Percentiles rank a stretch among this genome's conserved stretches.
Conservation (phyloP, 148 eudicot species). For the Fallopia convolvulus region DNA sequence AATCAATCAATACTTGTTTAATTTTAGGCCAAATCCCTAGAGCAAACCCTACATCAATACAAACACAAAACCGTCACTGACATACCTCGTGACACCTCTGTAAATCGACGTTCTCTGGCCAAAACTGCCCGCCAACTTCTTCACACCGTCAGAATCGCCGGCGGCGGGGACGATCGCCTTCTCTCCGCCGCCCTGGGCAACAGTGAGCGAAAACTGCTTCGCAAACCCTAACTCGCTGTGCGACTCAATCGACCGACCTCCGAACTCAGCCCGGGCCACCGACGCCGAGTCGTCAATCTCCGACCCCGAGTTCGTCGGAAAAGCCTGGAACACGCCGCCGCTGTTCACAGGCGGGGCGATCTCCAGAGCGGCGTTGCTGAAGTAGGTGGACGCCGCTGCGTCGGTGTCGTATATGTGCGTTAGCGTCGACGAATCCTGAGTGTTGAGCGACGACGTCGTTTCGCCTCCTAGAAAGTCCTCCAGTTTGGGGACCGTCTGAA, state of each 20-base stretch:
- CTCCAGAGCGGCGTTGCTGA: background rate
- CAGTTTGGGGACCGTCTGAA: background rate
- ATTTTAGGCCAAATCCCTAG: background rate
- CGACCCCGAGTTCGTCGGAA: constrained; percentile 1
- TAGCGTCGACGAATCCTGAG: background rate
- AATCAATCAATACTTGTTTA: background rate
- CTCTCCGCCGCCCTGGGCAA: constrained; percentile 4
- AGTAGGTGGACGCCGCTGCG: background rate
- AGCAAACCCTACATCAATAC: background rate
- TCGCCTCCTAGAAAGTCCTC: constrained; percentile 8
- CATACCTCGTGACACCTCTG: constrained; percentile 7
- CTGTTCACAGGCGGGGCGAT: background rate
- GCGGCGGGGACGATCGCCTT: background rate
- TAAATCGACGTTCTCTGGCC: constrained; percentile 12
- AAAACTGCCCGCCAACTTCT: background rate
- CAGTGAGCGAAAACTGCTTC: constrained; percentile 4
- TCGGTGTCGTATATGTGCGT: background rate
- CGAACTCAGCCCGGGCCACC: background rate
- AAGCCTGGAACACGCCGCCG: constrained; percentile 16
- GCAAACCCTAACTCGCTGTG: background rate
- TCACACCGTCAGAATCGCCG: background rate
- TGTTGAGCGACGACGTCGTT: constrained; percentile 5
- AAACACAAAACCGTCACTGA: background rate
- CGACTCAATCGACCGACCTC: background rate
- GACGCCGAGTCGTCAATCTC: constrained; percentile 9